Conservation (phyloP, 306 rosid species). For the Cicer yamashitae region DNA sequence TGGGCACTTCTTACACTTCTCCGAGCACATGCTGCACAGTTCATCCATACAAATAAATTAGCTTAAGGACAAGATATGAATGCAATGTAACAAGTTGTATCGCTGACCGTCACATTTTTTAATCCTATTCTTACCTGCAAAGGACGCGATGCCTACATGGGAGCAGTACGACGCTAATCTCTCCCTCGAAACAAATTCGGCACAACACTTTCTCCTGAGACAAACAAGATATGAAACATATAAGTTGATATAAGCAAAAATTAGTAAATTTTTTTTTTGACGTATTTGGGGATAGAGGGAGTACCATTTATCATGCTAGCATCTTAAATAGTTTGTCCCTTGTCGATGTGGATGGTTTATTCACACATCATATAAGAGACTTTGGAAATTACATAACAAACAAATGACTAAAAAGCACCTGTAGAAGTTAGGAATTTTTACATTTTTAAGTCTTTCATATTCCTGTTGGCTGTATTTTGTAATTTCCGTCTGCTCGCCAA, state of each 20-base stretch:
- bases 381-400: constrained; percentile 34
- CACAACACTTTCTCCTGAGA: constrained; percentile 93
- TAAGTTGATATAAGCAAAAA: constrained; percentile 3
- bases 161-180: constrained; percentile 85
- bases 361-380: constrained; percentile 10
- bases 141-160: constrained; percentile 93
- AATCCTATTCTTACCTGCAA: constrained; percentile 86
- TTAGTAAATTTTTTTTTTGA: too few relatives aligned
- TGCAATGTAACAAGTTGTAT: constrained; percentile 2
- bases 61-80: constrained; percentile 31
- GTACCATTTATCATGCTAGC: neutral
- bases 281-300: too few relatives aligned
- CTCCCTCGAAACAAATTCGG: constrained; percentile 91
- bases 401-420: constrained; percentile 9
- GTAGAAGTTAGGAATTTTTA: constrained; percentile 50
- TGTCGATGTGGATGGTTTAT: neutral
- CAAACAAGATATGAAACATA: constrained; percentile 26
- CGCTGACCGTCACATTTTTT: constrained; percentile 11
- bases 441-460: constrained; percentile 91
- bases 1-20: constrained; percentile 88
- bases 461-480: constrained; percentile 93
- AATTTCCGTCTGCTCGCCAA: constrained; percentile 93
- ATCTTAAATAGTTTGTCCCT: constrained; percentile 10
- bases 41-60: constrained; percentile 29
- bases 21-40: constrained; percentile 86